phyloP scores from a whole-genome alignment of 1,284 basidiomycete genomes.

The Takashimella tepidaria region DNA sequence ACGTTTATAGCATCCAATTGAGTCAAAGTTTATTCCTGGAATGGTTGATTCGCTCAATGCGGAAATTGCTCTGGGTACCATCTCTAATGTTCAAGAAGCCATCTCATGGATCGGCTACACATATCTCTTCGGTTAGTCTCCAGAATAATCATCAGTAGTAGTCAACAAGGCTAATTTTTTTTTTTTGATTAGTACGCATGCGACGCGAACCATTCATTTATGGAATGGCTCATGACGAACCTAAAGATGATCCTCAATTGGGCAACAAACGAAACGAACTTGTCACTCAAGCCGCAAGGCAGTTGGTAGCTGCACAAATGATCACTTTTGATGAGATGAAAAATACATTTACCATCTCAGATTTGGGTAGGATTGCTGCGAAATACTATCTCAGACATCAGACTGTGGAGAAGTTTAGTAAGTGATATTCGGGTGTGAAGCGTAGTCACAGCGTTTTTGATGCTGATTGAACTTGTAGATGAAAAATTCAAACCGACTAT shows the following conservation, averaged over 20 bases:
- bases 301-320: constrained; percentile 76
- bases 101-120: constrained; percentile 97
- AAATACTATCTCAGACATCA: constrained; percentile 89
- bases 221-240: constrained; percentile 71
- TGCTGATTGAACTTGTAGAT: constrained; percentile 49
- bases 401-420: constrained; percentile 82
- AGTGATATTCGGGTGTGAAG: no score
- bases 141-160: neutral
- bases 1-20: constrained; percentile 96
- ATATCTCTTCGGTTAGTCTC: constrained; percentile 63
- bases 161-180: neutral
- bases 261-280: constrained; percentile 69
- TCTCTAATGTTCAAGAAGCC: constrained; percentile 79
- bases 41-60: constrained; percentile 92
- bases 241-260: constrained; percentile 71
- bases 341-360: constrained; percentile 68
- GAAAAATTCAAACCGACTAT: constrained; percentile 72
- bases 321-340: constrained; percentile 64
- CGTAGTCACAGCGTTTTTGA: neutral
- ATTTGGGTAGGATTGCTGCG: constrained; percentile 89
- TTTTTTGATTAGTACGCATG: constrained; percentile 69
- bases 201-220: constrained; percentile 86
- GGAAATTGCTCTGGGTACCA: constrained; percentile 91
- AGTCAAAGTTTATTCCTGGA: constrained; percentile 89
- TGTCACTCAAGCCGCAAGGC: constrained; percentile 64